These are phyloP conservation scores for Austroboletus novae-zelandiae DNA, from an alignment of 1,284 basidiomycete genomes.

Conservation along the genomic window DNA sequence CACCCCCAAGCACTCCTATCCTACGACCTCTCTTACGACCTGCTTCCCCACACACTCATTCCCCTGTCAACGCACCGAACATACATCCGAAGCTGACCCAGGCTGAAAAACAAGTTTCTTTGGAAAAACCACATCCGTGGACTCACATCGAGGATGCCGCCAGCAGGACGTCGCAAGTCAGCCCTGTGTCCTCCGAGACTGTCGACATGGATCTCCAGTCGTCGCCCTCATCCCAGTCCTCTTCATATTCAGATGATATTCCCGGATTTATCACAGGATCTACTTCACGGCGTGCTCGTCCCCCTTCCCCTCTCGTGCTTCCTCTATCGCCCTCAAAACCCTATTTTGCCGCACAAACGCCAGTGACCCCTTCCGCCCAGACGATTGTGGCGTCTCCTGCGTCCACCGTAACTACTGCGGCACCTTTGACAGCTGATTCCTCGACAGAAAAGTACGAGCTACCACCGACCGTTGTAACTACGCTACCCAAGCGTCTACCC, in stretches of 20 bases:
- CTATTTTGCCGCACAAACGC: conserved; percentile 14
- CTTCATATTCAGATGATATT: conserved; percentile 25
- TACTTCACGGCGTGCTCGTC: conserved; percentile 28
- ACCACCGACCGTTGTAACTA: background rate
- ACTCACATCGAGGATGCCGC: conserved; percentile 24
- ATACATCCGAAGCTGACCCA: conserved; percentile 11
- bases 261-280: conserved; percentile 33
- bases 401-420: conserved; percentile 16
- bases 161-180: conserved; percentile 30
- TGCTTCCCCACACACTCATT: conserved; percentile 1
- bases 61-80: background rate
- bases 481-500: conserved; percentile 11
- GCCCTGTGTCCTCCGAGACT: conserved; percentile 34
- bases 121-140: conserved; percentile 17
- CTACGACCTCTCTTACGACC: conserved; percentile 15
- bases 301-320: conserved; percentile 28
- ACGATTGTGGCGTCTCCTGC: conserved; percentile 18
- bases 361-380: conserved; percentile 16
- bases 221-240: conserved; percentile 31
- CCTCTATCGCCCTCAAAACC: conserved; percentile 18
- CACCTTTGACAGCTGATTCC: conserved; percentile 10
- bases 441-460: conserved; percentile 12
- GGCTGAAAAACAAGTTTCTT: conserved; percentile 15
- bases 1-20: conserved; percentile 34
- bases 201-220: conserved; percentile 35